Evolutionary conservation across 306 rosid species (phyloP), one percentile per base, ranked within the genome.

Genomic region (Cercis canadensis): DNA sequence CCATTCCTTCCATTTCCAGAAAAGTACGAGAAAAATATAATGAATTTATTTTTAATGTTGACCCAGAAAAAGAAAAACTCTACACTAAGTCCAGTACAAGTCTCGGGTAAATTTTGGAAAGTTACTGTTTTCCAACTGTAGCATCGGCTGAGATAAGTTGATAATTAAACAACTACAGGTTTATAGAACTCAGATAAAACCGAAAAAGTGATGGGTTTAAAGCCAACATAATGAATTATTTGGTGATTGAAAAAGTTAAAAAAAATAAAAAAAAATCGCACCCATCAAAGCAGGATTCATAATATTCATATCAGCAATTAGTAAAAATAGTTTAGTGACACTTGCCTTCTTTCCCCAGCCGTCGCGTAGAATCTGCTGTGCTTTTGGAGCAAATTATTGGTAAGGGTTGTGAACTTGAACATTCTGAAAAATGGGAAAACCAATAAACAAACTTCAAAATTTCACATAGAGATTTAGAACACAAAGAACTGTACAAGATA

Each of bases 331-430:
- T 57, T 76, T 73, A 63, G 78, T 57, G 84, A 63, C 79, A 75
- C 67, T 69, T 68, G 88, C 97, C 92, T 88, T 83, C 84, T 84
- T 66, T 33, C 69, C 50, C 81, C 85, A 51, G 55, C 79, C 8
- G 81, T 72, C 41, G 86, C 69, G 59, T 72, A 83, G 39, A 74
- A 79, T 67, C 87, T 84, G 50, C 71, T 36, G 50, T 69, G 16
- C 29, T 79, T 82, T 17, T 66, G 45, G 13, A 78, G 63, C 75
- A 84, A 70, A 60, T 37, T 82, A 74, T 66, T 60, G 73, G 57
- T 41, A 47, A 70, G 31, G 55, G 45, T 55, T 51, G 31, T 63
- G 57, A 65, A 46, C 82, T 84, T 86, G 60, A 84, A 75, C 74
- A 78, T 80, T 77, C 92, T 89, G 74, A 0, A 67, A 59, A 54